Conservation (phyloP, 1,284 basidiomycete genomes). For the Pseudozyma flocculosa region DNA sequence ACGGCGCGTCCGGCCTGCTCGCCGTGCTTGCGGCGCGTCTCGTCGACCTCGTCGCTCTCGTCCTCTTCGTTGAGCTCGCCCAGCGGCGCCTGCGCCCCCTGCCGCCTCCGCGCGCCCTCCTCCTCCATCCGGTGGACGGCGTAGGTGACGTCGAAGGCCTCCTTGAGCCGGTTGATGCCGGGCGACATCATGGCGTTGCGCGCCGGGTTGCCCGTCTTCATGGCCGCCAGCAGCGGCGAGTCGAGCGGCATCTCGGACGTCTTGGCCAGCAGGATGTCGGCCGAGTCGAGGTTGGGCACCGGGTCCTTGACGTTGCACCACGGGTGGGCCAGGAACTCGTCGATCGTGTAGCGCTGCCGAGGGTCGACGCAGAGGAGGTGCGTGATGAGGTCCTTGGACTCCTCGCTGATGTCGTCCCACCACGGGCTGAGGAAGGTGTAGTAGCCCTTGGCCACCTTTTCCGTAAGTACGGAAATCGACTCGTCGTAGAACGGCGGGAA, state of each 20-base stretch:
- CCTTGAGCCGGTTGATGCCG: slow-evolving; percentile 78
- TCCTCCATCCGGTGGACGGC: slow-evolving; percentile 99
- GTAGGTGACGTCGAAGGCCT: slow-evolving; percentile 98
- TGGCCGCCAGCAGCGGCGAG: slow-evolving; percentile 82
- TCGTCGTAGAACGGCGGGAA: slow-evolving; percentile 99
- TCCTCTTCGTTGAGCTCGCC: slow-evolving; percentile 90
- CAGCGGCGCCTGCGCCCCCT: slow-evolving; percentile 61
- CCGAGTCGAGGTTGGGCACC: slow-evolving; percentile 49
- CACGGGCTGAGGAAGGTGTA: slow-evolving; percentile 98
- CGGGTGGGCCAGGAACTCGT: slow-evolving; percentile 94
- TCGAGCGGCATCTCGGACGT: slow-evolving; percentile 69
- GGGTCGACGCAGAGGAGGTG: slow-evolving; percentile 96
- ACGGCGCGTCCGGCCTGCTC: slow-evolving; percentile 53
- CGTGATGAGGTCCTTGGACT: slow-evolving; percentile 91
- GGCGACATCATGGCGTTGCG: slow-evolving; percentile 75
- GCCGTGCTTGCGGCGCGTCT: slow-evolving; percentile 52
- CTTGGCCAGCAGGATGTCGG: slow-evolving; percentile 52
- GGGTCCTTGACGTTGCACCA: slow-evolving; percentile 72
- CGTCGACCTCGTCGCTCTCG: slow-evolving; percentile 60
- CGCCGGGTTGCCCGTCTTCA: slow-evolving; percentile 62
- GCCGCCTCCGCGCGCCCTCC: slow-evolving; percentile 74
- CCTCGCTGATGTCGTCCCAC: slow-evolving; percentile 94
- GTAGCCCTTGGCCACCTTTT: slow-evolving; percentile 95
- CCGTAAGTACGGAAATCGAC: slow-evolving; percentile 94
- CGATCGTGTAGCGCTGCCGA: slow-evolving; percentile 90